Evolutionary conservation across 2,329 filamentous ascomycete genomes (phyloP).

Genomic region (Pseudogymnoascus sp.): DNA sequence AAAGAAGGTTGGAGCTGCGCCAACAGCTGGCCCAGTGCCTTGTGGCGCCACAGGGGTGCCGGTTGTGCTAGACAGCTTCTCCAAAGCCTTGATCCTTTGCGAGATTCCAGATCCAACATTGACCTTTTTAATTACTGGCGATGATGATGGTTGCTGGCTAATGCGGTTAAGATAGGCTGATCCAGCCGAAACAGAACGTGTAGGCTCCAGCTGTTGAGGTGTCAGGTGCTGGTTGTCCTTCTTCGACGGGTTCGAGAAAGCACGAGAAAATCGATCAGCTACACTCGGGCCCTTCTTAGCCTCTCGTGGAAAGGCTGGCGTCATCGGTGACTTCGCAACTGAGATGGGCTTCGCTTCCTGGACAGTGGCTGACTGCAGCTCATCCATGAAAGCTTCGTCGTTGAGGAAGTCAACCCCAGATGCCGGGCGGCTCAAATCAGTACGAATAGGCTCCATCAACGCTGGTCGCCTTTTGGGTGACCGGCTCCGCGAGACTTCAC

Average conservation of each 20-base stretch:
- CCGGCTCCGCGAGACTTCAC: not conserved
- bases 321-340: conserved; percentile 76
- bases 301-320: conserved; percentile 47
- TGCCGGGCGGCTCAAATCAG: conserved; percentile 31
- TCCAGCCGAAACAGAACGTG: conserved; percentile 39
- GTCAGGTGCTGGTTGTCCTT: conserved; percentile 29
- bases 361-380: conserved; percentile 72
- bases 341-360: conserved; percentile 75
- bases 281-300: conserved; percentile 20
- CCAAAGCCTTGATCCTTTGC: conserved; percentile 85
- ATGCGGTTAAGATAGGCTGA: conserved; percentile 49
- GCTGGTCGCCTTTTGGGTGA: conserved; percentile 21
- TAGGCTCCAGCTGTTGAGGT: conserved; percentile 18
- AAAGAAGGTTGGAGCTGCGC: conserved; percentile 44
- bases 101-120: conserved; percentile 88
- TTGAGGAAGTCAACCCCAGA: conserved; percentile 48
- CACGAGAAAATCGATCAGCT: conserved; percentile 24
- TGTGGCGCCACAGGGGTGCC: conserved; percentile 33
- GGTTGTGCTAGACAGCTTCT: conserved; percentile 57
- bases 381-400: conserved; percentile 80
- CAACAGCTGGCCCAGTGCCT: conserved; percentile 14
- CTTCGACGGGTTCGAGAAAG: conserved; percentile 30
- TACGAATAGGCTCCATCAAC: conserved; percentile 47
- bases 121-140: conserved; percentile 60
- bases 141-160: conserved; percentile 42